Conservation (phyloP, 2,329 filamentous ascomycete species). For the Aspergillus oerlinghausenensis region DNA sequence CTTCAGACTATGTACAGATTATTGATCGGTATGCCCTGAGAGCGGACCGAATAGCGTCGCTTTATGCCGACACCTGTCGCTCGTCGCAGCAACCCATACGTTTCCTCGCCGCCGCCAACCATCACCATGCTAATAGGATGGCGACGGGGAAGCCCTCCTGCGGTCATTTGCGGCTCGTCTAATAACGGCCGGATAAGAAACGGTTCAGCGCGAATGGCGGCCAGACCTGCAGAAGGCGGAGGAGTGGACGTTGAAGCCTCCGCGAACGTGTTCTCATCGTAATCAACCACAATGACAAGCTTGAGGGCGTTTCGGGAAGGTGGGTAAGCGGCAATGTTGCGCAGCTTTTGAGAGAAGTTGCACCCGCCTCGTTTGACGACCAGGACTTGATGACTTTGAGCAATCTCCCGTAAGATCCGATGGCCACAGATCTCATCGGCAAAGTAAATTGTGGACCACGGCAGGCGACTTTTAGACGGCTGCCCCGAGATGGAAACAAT, state of each 20-base stretch:
- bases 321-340: slow-evolving; percentile 74
- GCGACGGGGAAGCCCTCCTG: slow-evolving; percentile 62
- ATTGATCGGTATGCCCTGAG: slow-evolving; percentile 70
- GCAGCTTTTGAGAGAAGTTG: slow-evolving; percentile 76
- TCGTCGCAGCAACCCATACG: slow-evolving; percentile 58
- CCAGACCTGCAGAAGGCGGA: slow-evolving; percentile 35
- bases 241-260: slow-evolving; percentile 6
- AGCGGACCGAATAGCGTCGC: slow-evolving; percentile 73
- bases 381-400: slow-evolving; percentile 65
- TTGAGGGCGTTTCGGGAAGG: slow-evolving; percentile 62
- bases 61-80: slow-evolving; percentile 70
- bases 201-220: slow-evolving; percentile 33
- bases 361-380: slow-evolving; percentile 79
- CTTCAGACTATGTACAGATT: slow-evolving; percentile 67
- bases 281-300: slow-evolving; percentile 73
- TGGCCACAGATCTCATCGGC: slow-evolving; percentile 63
- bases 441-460: slow-evolving; percentile 68
- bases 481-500: slow-evolving; percentile 29
- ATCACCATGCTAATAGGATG: slow-evolving; percentile 79
- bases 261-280: slow-evolving; percentile 44
- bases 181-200: slow-evolving; percentile 63
- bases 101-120: slow-evolving; percentile 65
- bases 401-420: slow-evolving; percentile 49
- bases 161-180: slow-evolving; percentile 68
- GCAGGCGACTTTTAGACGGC: slow-evolving; percentile 47